Percentiles rank a stretch among this genome's conserved stretches.
These are phyloP conservation scores for Marasmius sp. DNA, from an alignment of 1,284 basidiomycete genomes.

Conservation along the genomic window DNA sequence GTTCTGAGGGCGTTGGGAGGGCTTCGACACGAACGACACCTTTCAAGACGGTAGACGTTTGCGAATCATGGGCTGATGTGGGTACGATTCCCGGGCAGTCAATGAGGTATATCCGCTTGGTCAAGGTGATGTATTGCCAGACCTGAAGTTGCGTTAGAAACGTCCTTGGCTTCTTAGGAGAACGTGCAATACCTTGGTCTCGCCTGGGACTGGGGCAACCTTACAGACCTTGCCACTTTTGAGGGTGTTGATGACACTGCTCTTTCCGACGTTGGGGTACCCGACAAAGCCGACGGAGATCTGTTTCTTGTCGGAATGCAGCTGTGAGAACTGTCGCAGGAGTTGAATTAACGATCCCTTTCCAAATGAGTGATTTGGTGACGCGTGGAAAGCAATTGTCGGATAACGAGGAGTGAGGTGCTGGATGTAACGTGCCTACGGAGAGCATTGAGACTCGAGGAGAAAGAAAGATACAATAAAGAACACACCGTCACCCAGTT, in stretches of 20 bases:
- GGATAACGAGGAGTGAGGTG: slow-evolving; percentile 93
- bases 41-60: slow-evolving; percentile 94
- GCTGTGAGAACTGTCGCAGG: slow-evolving; percentile 92
- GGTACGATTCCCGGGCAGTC: slow-evolving; percentile 99
- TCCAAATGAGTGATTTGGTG: slow-evolving; percentile 98
- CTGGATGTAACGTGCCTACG: slow-evolving; percentile 93
- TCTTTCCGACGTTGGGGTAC: slow-evolving; percentile 98
- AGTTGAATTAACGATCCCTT: slow-evolving; percentile 98
- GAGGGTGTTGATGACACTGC: slow-evolving; percentile 96
- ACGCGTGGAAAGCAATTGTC: slow-evolving; percentile 97
- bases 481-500: slow-evolving; percentile 96
- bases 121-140: slow-evolving; percentile 99
- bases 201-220: slow-evolving; percentile 96
- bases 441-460: slow-evolving; percentile 8
- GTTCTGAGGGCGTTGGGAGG: slow-evolving; percentile 90
- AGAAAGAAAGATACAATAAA: slow-evolving; percentile 14
- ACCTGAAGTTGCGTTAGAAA: slow-evolving; percentile 49
- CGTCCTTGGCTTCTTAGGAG: neutral
- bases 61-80: slow-evolving; percentile 86
- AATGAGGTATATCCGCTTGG: slow-evolving; percentile 96
- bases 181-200: slow-evolving; percentile 77
- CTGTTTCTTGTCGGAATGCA: slow-evolving; percentile 99
- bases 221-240: slow-evolving; percentile 98
- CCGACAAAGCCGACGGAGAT: slow-evolving; percentile 98
- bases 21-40: slow-evolving; percentile 98